Base-by-base conservation (phyloP, 2,329 filamentous ascomycete species). In the Neoarthrinium moseri region DNA sequence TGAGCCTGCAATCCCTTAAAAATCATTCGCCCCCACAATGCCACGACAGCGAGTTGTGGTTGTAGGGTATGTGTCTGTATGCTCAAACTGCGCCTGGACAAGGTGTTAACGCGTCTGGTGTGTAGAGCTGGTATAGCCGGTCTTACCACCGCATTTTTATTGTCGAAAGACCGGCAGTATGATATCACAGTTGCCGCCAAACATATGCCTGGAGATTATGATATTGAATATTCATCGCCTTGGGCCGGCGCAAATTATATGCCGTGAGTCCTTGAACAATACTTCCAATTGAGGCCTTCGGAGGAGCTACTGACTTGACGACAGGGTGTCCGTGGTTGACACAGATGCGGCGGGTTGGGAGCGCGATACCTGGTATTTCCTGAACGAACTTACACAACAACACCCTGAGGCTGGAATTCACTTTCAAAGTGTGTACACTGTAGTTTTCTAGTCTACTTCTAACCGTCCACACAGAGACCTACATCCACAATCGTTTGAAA, bases 171-270 rank as follows among this genome's bases (percentile, higher is more conserved):
- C 45, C 50, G 50, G 29, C 51, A 46, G n/a, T 62, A 64, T 53
- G 50, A 33, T 29, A 46, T 95, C 52, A 91, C 87, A 0, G 73
- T 95, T 26, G 73, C 89, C 24, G 86, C 89, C 5, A 95, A 92
- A 60, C 87, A 95, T 63, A 94, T 96, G 86, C 91, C 91, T 0
- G 91, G 91, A 27, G 91, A 96, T 70, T 94, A 92, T 66, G 87
- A 92, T 54, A 86, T 91, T 55, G 87, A 95, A 72, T 96, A 96
- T 64, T 84, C 89, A 1, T 95, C 89, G 6, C 59, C 59, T 3
- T 56, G 53, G 34, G 59, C 63, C 17, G 63, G 63, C 18, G 63
- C 63, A 6, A 64, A 65, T 39, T 57, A 63, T 24, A 24, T 64
- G 21, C 59, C 61, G 60, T 65, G 53, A 55, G 58, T 51, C 17